Evolutionary conservation across 345 rosid species (phyloP).

Genomic region (Melastoma malabathricum): DNA sequence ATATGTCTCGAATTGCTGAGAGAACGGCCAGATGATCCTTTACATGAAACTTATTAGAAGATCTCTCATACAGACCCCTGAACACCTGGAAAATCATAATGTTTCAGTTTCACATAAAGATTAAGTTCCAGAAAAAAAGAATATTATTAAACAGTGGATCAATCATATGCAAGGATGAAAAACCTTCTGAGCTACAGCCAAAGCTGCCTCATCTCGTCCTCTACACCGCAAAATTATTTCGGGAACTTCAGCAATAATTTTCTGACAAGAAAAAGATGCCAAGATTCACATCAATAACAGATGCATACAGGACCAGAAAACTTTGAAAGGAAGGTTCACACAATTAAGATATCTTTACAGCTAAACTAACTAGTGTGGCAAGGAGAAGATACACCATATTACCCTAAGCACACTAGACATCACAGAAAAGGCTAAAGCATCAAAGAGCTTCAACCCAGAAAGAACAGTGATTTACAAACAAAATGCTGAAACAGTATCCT

Average conservation of each 20-base stretch:
- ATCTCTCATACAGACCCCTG: constrained; percentile 77
- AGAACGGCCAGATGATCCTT: constrained; percentile 73
- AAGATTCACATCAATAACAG: not conserved
- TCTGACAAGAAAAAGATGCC: constrained; percentile 26
- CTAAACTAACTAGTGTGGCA: too few relatives aligned
- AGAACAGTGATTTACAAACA: not conserved
- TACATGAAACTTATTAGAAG: constrained; percentile 60
- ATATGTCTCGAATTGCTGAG: constrained; percentile 84
- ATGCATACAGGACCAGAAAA: too few relatives aligned
- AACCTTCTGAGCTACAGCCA: constrained; percentile 94
- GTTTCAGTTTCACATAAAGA: not conserved
- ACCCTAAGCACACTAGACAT: too few relatives aligned
- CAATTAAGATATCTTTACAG: too few relatives aligned
- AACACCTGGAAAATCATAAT: constrained; percentile 38
- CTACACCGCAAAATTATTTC: constrained; percentile 88
- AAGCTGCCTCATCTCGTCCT: constrained; percentile 92
- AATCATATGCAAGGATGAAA: too few relatives aligned
- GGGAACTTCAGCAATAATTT: constrained; percentile 75
- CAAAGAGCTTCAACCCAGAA: not conserved
- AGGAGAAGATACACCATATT: too few relatives aligned
- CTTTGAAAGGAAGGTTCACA: too few relatives aligned
- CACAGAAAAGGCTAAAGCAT: too few relatives aligned
- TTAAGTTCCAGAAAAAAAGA: not conserved
- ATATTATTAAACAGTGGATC: not conserved
- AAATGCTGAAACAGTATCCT: not conserved